Evolutionary conservation across 1,284 basidiomycete genomes (phyloP).

Genomic region (Veloboletus limbatus): DNA sequence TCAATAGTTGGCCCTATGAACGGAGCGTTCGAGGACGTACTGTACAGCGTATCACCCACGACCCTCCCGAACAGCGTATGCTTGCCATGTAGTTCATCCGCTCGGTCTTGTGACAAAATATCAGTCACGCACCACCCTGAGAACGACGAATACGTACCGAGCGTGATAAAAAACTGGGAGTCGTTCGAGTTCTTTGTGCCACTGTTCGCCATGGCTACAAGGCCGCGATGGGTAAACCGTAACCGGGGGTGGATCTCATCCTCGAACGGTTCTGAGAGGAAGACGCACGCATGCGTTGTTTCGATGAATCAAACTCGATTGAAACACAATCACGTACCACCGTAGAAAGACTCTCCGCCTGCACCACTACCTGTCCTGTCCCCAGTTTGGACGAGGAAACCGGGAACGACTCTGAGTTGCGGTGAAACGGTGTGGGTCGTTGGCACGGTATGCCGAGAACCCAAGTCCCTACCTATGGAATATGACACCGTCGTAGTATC

Average conservation of each 20-base stretch:
- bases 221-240: constrained; percentile 78
- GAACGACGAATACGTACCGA: constrained; percentile 49
- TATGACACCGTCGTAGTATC: constrained; percentile 93
- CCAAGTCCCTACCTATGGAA: constrained; percentile 73
- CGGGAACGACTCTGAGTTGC: constrained; percentile 65
- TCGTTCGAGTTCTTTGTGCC: constrained; percentile 83
- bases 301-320: no score
- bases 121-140: background rate
- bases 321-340: constrained; percentile 64
- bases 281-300: no score
- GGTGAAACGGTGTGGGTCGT: background rate
- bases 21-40: constrained; percentile 47
- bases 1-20: constrained; percentile 1
- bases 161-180: constrained; percentile 89
- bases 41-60: constrained; percentile 83
- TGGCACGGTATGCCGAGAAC: background rate
- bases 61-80: constrained; percentile 85
- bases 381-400: constrained; percentile 94
- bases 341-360: constrained; percentile 91
- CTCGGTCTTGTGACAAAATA: constrained; percentile 63
- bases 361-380: constrained; percentile 89
- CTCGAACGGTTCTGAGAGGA: constrained; percentile 75
- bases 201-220: constrained; percentile 94
- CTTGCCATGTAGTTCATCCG: constrained; percentile 86
- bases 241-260: constrained; percentile 94